Evolutionary conservation across 345 rosid genomes (phyloP), one percentile per base, ranked within the genome.

Genomic region (Populus ilicifolia): DNA sequence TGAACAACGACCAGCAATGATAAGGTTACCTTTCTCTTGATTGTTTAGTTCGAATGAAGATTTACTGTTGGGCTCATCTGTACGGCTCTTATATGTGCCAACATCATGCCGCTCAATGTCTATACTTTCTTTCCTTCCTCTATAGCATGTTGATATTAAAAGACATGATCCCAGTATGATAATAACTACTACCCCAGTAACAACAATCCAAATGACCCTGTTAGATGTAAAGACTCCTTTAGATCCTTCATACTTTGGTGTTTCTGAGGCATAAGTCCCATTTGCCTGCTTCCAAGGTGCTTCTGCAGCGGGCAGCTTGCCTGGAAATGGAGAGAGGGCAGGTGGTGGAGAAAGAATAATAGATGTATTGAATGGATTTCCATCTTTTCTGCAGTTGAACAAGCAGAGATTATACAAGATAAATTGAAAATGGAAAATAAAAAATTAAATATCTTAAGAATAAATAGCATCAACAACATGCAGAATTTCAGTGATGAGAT

Each of bases 331-430:
- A 79, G 91, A 83, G 17, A 82, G 80, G 9, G 88, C 83, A 21
- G 79, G 71, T 50, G 96, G 85, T n/a, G 98, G 93, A 27, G 94
- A 84, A 69, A 90, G 83, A 70, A 91, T 83, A 67, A 90, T 82
- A 18, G 94, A 84, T 68, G 98, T 92, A 77, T 93, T 91, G 80
- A 96, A 96, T 7, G 95, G 99, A 77, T 94, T 96, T 77, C 99
- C 97, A 75, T 88, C 98, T 88, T 81, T 96, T 77, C 99, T 93
- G 97, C 81, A 39, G 10, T 71, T 73, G 30, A 29, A 43, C 64
- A 35, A 56, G 75, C 33, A 23, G 21, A 30, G 48, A 25, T 25
- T 48, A 77, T 36, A 66, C 54, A 20, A 62, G 2, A 62, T 38
- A 52, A 41, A 43, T 36, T 68, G 29, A 39, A 62, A 38, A 69